phyloP scores from a whole-genome alignment of 768 basidiomycete genomes.

The Erythrobasidium yunnanense region DNA sequence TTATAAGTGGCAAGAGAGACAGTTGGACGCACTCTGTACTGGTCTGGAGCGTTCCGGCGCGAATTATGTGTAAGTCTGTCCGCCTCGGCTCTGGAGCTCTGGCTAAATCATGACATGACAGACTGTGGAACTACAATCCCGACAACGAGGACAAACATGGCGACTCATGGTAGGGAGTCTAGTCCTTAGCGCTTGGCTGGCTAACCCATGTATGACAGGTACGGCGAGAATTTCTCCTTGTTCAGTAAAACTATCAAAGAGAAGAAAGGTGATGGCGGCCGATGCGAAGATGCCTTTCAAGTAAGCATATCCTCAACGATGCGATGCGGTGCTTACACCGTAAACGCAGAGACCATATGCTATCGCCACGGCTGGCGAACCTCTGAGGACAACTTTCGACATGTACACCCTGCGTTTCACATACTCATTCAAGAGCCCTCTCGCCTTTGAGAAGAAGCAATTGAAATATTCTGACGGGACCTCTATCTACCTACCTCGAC shows the following conservation, averaged over 20 bases:
- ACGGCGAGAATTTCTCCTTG: constrained; percentile 95
- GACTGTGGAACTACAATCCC: constrained; percentile 92
- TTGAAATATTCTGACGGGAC: constrained; percentile 49
- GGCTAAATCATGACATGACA: no score
- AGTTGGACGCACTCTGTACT: constrained; percentile 89
- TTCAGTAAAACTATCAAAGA: constrained; percentile 46
- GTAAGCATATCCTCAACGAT: constrained; percentile 35
- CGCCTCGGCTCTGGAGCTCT: no score
- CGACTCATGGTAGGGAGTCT: constrained; percentile 45
- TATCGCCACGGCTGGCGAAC: constrained; percentile 77
- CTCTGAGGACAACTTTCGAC: constrained; percentile 58
- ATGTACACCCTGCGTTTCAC: constrained; percentile 9
- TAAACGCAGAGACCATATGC: constrained; percentile 62
- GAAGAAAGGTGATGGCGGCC: constrained; percentile 42
- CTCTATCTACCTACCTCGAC: constrained; percentile 68
- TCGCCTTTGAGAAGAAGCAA: not conserved
- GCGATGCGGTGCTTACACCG: not conserved
- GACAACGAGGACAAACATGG: constrained; percentile 65
- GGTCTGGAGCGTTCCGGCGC: constrained; percentile 65
- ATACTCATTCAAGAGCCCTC: constrained; percentile 28
- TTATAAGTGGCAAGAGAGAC: constrained; percentile 70
- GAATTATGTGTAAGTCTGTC: constrained; percentile 54
- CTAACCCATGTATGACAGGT: constrained; percentile 52
- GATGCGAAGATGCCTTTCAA: constrained; percentile 58
- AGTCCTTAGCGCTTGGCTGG: not conserved